phyloP scores from a whole-genome alignment of 495 filamentous ascomycete species.

The Bryoglossum gracile region DNA sequence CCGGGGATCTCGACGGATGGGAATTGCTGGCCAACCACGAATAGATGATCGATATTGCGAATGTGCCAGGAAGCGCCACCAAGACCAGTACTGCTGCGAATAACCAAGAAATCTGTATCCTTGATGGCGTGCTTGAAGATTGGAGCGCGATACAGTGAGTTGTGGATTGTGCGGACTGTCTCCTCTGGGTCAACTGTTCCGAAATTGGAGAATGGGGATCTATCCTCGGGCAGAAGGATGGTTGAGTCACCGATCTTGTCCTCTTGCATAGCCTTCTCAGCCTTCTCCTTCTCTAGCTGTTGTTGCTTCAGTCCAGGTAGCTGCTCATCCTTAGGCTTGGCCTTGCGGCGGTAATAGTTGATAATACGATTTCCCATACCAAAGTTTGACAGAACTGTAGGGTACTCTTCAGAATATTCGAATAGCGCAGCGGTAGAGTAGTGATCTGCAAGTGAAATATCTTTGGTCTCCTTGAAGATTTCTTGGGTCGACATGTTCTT shows the following conservation, averaged over 20 bases:
- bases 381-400: slow-evolving; percentile 85
- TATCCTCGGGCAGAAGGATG: slow-evolving; percentile 84
- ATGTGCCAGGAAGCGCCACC: slow-evolving; percentile 70
- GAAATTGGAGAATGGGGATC: slow-evolving; percentile 91
- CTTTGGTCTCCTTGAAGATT: slow-evolving; percentile 64
- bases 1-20: slow-evolving; percentile 88
- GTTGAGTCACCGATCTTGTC: slow-evolving; percentile 78
- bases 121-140: slow-evolving; percentile 81
- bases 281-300: background rate
- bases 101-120: slow-evolving; percentile 78
- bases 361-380: slow-evolving; percentile 94
- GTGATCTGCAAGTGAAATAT: slow-evolving; percentile 80
- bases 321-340: slow-evolving; percentile 61
- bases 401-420: slow-evolving; percentile 94
- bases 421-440: slow-evolving; percentile 70
- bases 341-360: slow-evolving; percentile 91
- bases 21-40: slow-evolving; percentile 83
- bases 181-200: slow-evolving; percentile 87
- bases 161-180: slow-evolving; percentile 81
- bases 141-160: slow-evolving; percentile 90
- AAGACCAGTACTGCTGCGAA: slow-evolving; percentile 66
- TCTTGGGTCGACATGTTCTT: slow-evolving; percentile 68
- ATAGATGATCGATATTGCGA: slow-evolving; percentile 82
- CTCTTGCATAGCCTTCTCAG: slow-evolving; percentile 54
- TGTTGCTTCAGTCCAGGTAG: too few relatives aligned